These are phyloP conservation scores for Aquilaria agallochum DNA, from an alignment of 441 rosid species.

Conservation along the genomic window DNA sequence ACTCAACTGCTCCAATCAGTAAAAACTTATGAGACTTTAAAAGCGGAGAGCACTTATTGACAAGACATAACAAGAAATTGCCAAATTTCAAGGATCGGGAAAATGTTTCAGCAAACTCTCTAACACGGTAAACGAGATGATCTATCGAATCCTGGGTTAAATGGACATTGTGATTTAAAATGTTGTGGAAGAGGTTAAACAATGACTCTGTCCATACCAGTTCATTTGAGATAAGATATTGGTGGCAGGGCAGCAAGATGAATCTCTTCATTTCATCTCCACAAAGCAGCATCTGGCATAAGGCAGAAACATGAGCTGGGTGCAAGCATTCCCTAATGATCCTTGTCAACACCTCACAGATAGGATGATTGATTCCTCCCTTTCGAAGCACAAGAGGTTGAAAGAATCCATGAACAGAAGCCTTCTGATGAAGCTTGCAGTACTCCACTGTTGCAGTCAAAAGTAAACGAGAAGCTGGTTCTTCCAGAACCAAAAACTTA, in stretches of 20 bases:
- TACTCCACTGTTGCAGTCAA: constrained; percentile 47
- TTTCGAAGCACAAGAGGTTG: constrained; percentile 50
- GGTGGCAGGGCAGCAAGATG: constrained; percentile 53
- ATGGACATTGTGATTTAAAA: constrained; percentile 48
- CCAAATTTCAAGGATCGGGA: constrained; percentile 71
- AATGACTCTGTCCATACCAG: constrained; percentile 75
- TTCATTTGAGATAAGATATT: constrained; percentile 40
- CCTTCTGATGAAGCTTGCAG: constrained; percentile 64
- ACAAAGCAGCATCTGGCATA: constrained; percentile 66
- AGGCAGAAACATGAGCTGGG: constrained; percentile 67
- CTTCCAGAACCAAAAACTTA: constrained; percentile 52
- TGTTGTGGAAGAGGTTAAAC: constrained; percentile 54
- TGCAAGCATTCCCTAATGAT: constrained; percentile 70
- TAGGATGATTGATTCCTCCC: constrained; percentile 54
- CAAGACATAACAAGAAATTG: constrained; percentile 53
- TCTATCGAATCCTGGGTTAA: constrained; percentile 59
- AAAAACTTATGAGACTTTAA: constrained; percentile 42
- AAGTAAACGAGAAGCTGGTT: constrained; percentile 59
- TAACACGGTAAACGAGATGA: constrained; percentile 37
- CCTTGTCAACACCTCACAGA: constrained; percentile 53
- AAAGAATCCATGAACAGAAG: constrained; percentile 55
- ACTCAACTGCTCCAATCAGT: constrained; percentile 45
- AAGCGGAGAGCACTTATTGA: constrained; percentile 40
- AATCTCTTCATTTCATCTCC: constrained; percentile 40
- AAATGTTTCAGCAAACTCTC: constrained; percentile 36